A percentile compares a stretch with the other conserved stretches of the same genome.
phyloP scores from a whole-genome alignment of 164 flowering plant species.

The Litsea cubeba region DNA sequence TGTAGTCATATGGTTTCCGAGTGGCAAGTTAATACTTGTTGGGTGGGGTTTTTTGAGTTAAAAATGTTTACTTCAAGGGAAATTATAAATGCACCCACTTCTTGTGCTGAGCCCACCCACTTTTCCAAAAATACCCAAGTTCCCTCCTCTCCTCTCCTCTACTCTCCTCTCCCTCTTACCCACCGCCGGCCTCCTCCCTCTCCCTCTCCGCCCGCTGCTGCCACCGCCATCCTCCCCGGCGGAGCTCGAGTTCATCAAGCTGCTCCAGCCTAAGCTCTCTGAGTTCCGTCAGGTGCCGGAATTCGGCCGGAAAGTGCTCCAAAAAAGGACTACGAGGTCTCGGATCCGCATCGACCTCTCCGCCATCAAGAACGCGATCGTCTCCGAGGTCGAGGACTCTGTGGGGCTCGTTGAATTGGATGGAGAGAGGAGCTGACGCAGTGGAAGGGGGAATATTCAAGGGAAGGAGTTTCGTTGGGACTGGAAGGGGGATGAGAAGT shows the following conservation, averaged over 20 bases:
- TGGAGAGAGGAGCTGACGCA: conserved; percentile 9
- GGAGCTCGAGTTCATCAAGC: conserved; percentile 67
- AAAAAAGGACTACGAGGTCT: conserved; percentile 55
- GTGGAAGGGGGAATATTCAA: conserved; percentile 8
- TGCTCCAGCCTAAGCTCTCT: conserved; percentile 58
- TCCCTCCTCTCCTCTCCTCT: too few relatives aligned
- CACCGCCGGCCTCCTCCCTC: conserved; percentile 16
- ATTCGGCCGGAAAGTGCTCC: conserved; percentile 55
- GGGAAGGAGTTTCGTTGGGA: conserved; percentile 28
- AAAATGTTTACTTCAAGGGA: too few relatives aligned
- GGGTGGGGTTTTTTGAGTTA: too few relatives aligned
- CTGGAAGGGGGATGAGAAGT: conserved; percentile 31
- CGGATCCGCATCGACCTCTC: conserved; percentile 53
- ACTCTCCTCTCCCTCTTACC: too few relatives aligned
- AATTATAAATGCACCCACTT: too few relatives aligned
- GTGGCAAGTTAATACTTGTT: too few relatives aligned
- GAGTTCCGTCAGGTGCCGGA: conserved; percentile 66
- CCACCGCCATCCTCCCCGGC: not conserved
- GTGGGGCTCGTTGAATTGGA: conserved; percentile 29
- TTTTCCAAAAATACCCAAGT: too few relatives aligned
- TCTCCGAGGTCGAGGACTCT: conserved; percentile 46
- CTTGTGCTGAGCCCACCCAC: too few relatives aligned
- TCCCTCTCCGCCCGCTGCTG: conserved; percentile 28
- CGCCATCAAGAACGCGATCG: conserved; percentile 53
- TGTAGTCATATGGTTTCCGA: too few relatives aligned